Percentiles rank a stretch among this genome's conserved stretches.
Conservation (phyloP, 169 alveolate genomes). For the Cryptosporidium xiaoi region DNA sequence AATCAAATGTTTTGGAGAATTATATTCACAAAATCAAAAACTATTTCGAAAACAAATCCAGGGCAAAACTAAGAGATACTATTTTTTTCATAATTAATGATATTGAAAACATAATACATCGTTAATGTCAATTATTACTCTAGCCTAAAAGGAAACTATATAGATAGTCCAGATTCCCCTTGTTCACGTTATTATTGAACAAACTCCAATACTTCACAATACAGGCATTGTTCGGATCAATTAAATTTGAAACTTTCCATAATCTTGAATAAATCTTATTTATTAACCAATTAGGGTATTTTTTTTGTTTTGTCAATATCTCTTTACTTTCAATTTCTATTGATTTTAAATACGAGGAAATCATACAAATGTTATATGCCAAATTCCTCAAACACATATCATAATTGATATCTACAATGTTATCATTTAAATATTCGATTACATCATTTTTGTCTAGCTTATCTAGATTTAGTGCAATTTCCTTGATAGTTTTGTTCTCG, state of each 20-base stretch:
- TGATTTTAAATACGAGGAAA: constrained; percentile 60
- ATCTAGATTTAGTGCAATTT: constrained; percentile 14
- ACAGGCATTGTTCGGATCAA: constrained; percentile 62
- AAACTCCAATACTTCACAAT: constrained; percentile 52
- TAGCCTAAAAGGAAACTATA: constrained; percentile 23
- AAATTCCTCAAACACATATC: constrained; percentile 27
- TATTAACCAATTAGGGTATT: constrained; percentile 33
- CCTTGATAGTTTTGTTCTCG: constrained; percentile 26
- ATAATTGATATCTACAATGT: constrained; percentile 15
- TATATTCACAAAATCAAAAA: background rate
- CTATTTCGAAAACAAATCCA: background rate
- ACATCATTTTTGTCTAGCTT: background rate
- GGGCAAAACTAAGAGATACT: background rate
- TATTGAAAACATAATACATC: constrained; percentile 30
- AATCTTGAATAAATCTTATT: constrained; percentile 9
- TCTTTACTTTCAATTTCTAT: constrained; percentile 3
- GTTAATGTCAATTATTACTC: background rate
- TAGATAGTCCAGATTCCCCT: constrained; percentile 9
- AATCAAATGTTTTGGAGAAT: constrained; percentile 19
- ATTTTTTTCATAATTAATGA: constrained; percentile 25
- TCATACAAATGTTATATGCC: constrained; percentile 51
- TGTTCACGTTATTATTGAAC: constrained; percentile 2
- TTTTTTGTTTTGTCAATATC: constrained; percentile 7
- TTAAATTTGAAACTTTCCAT: constrained; percentile 32
- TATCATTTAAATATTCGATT: background rate